Conservation (phyloP, 768 basidiomycete genomes). For the Termitomyces sp. region DNA sequence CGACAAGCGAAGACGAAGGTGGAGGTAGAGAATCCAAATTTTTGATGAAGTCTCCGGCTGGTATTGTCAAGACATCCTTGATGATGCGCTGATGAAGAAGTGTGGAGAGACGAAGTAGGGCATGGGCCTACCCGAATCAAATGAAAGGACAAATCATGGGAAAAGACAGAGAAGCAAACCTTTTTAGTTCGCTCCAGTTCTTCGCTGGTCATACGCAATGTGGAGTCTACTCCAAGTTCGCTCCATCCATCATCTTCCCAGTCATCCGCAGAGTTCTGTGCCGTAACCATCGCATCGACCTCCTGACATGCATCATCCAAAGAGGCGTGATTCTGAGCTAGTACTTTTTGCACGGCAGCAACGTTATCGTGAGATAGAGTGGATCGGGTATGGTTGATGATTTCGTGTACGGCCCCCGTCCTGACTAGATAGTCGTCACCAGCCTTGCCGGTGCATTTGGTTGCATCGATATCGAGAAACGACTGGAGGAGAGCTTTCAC, state of each 20-base stretch:
- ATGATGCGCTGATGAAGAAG: constrained; percentile 60
- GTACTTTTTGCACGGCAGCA: constrained; percentile 49
- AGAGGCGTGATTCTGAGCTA: constrained; percentile 47
- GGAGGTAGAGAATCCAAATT: constrained; percentile 47
- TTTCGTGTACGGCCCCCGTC: constrained; percentile 57
- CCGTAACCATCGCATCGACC: constrained; percentile 47
- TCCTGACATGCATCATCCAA: constrained; percentile 61
- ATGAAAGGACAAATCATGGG: background rate
- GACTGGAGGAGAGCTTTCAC: constrained; percentile 38
- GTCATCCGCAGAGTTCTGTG: constrained; percentile 31
- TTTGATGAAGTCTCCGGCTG: constrained; percentile 10
- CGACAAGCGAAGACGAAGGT: constrained; percentile 46
- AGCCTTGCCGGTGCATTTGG: too few species aligned
- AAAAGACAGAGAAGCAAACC: constrained; percentile 28
- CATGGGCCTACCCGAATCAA: constrained; percentile 41
- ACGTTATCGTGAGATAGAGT: constrained; percentile 54
- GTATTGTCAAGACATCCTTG: constrained; percentile 42
- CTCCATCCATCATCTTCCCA: constrained; percentile 68
- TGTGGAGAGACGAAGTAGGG: constrained; percentile 52
- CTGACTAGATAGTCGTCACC: constrained; percentile 49
- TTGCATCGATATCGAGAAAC: constrained; percentile 31
- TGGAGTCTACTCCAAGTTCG: constrained; percentile 51
- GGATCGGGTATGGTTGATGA: constrained; percentile 47
- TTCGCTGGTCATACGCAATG: constrained; percentile 34
- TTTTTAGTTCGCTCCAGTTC: constrained; percentile 59